Percentiles rank a stretch among this genome's conserved stretches.
Evolutionary conservation across 768 basidiomycete species (phyloP).

Genomic region (Rhizopogon vesiculosus): DNA sequence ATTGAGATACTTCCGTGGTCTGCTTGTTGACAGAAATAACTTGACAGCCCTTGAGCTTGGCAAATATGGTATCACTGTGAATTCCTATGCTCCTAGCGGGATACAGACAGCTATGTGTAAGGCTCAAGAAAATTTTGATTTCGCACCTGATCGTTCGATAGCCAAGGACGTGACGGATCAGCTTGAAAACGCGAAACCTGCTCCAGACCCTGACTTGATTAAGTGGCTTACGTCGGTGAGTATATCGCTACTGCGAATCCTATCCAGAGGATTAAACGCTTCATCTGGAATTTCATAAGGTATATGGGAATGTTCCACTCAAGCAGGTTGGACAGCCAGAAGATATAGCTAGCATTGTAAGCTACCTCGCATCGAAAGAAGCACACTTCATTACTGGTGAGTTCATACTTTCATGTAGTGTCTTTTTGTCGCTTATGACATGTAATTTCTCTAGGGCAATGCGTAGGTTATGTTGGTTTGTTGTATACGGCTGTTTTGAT

Average conservation of each 20-base stretch:
- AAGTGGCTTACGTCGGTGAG: constrained; percentile 13
- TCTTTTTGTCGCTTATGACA: not conserved
- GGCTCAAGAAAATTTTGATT: not conserved
- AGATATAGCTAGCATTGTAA: constrained; percentile 28
- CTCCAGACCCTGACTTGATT: constrained; percentile 11
- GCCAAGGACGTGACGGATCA: not conserved
- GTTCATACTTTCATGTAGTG: not conserved
- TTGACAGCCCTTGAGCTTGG: constrained; percentile 16
- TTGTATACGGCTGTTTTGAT: not conserved
- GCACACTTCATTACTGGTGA: constrained; percentile 31
- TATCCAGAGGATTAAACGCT: not conserved
- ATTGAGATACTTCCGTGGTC: not conserved
- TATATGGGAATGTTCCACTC: constrained; percentile 4
- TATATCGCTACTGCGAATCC: constrained; percentile 8
- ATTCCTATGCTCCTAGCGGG: constrained; percentile 29
- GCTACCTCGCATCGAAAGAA: constrained; percentile 29
- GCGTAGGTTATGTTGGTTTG: constrained; percentile 4
- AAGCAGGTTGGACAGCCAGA: constrained; percentile 23
- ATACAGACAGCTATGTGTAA: constrained; percentile 18
- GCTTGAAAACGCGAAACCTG: constrained; percentile 2
- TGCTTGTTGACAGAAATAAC: not conserved
- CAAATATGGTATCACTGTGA: constrained; percentile 24
- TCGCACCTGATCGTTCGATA: not conserved
- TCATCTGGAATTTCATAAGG: constrained; percentile 4
- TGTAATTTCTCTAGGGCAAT: constrained; percentile 6